Evolutionary conservation across 352 stramenopile species (phyloP), one percentile per base, ranked within the genome.

Genomic region (Pythium dissimile): DNA sequence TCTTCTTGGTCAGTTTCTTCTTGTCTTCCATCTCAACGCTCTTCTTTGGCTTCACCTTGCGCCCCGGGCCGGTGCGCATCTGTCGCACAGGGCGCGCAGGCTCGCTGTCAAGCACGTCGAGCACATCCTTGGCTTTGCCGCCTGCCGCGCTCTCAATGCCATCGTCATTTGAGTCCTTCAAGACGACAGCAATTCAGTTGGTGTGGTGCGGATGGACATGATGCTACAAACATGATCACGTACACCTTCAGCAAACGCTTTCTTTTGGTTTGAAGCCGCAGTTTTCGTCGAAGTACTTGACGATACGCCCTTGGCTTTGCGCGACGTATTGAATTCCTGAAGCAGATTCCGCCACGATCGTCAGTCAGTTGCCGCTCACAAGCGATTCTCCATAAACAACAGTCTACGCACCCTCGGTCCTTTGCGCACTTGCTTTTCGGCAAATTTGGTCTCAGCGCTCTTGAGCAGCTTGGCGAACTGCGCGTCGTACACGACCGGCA

Each of bases 381-480:
- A 7, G 34, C 16, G 34, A 28, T 32, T 3, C 16, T 18, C 5
- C 12, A 32, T 2, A 16, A 16, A 23, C 47, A 30, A 38, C 16
- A 21, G 30, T 8, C 7, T 37, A 70, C 69, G 26, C 49, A 83
- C 72, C 13, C 83, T 72, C 6, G 83, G 83, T 2, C 67, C 80
- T 13, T 78, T 84, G 48, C 77, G 78, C 47, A 60, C 49, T 53
- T 84, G 69, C 49, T 89, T 93, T 20, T 76, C 66, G 9, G 71
- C 71, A 51, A 80, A 86, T 53, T 86, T 88, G 34, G 85, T 56
- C 56, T 95, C 85, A 3, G 72, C 78, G 34, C 75, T 66, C 53
- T 89, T 84, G 44, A 95, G 75, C 51, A 95, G 75, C 62, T 86
- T 90, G 44, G 64, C 66, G 50, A 96, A 96, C 59, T 86, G 80